Conservation (phyloP, 192 early-diverging fungal species). For the Jimgerdemannia lactiflua region DNA sequence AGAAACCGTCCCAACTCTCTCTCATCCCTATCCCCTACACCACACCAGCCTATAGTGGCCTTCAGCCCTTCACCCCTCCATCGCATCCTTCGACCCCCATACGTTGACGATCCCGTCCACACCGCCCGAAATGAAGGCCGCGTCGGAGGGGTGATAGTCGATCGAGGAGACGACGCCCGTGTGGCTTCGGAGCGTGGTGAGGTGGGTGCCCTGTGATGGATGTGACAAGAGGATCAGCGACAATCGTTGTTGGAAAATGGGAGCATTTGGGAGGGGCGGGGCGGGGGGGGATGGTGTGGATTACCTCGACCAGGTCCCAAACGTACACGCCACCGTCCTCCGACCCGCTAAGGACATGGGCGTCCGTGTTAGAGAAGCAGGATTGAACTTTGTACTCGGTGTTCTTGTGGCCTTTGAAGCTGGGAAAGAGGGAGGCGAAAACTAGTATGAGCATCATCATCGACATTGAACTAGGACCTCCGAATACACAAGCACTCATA, state of each 20-base stretch:
- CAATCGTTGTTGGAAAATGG: slow-evolving; percentile 1
- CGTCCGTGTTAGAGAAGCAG: slow-evolving; percentile 65
- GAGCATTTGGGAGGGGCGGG: slow-evolving; percentile 8
- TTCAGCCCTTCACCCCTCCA: no score
- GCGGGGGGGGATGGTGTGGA: no score
- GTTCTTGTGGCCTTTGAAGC: slow-evolving; percentile 82
- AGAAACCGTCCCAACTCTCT: no score
- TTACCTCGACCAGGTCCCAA: slow-evolving; percentile 79
- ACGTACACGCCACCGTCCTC: slow-evolving; percentile 87
- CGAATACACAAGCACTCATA: no score
- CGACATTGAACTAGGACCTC: no score
- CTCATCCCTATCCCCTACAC: no score
- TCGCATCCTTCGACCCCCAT: no score
- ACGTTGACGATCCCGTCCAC: slow-evolving; percentile 65
- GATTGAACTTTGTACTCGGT: slow-evolving; percentile 72
- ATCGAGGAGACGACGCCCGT: slow-evolving; percentile 59
- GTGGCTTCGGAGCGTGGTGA: slow-evolving; percentile 64
- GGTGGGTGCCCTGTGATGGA: slow-evolving; percentile 36
- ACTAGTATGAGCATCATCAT: no score
- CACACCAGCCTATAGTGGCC: no score
- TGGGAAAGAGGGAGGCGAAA: slow-evolving; percentile 10
- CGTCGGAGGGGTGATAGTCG: slow-evolving; percentile 62
- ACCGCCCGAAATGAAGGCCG: slow-evolving; percentile 62
- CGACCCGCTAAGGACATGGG: slow-evolving; percentile 78
- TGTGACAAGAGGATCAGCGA: slow-evolving; percentile 7